Percentiles rank a stretch among this genome's conserved stretches.
These are phyloP conservation scores for Clarkia xantiana DNA, from an alignment of 345 rosid species.

Conservation along the genomic window DNA sequence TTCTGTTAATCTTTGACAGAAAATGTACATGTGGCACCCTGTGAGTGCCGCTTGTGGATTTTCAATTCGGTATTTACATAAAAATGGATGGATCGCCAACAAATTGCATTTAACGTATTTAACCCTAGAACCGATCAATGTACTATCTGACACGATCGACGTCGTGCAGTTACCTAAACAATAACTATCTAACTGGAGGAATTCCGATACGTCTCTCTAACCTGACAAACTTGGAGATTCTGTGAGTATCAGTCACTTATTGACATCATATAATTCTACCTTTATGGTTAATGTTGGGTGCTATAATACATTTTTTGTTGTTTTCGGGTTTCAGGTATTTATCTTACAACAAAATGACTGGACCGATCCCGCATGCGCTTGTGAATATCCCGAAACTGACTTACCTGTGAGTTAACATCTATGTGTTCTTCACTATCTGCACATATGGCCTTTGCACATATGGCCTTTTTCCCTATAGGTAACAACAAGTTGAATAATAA, in stretches of 20 bases:
- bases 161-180: slow-evolving; percentile 55
- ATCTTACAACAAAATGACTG: slow-evolving; percentile 74
- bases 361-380: slow-evolving; percentile 55
- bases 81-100: too few relatives aligned
- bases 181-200: slow-evolving; percentile 87
- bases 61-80: too few relatives aligned
- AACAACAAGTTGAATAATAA: too few relatives aligned
- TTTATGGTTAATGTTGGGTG: background rate
- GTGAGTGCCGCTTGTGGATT: too few relatives aligned
- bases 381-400: slow-evolving; percentile 74
- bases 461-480: too few relatives aligned
- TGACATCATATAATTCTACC: background rate
- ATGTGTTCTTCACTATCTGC: too few relatives aligned
- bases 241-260: slow-evolving; percentile 35
- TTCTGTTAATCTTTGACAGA: too few relatives aligned
- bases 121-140: too few relatives aligned
- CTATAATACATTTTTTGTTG: slow-evolving; percentile 1
- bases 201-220: slow-evolving; percentile 89
- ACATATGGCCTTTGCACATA: too few relatives aligned
- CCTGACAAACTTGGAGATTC: slow-evolving; percentile 70
- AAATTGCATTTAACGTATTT: too few relatives aligned
- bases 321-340: slow-evolving; percentile 41
- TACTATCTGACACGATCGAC: too few relatives aligned
- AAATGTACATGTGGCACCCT: too few relatives aligned
- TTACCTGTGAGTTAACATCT: slow-evolving; percentile 43